A percentile compares a stretch with the other conserved stretches of the same genome.
Conservation (phyloP, 1,284 basidiomycete species). For the Marasmius sp. region DNA sequence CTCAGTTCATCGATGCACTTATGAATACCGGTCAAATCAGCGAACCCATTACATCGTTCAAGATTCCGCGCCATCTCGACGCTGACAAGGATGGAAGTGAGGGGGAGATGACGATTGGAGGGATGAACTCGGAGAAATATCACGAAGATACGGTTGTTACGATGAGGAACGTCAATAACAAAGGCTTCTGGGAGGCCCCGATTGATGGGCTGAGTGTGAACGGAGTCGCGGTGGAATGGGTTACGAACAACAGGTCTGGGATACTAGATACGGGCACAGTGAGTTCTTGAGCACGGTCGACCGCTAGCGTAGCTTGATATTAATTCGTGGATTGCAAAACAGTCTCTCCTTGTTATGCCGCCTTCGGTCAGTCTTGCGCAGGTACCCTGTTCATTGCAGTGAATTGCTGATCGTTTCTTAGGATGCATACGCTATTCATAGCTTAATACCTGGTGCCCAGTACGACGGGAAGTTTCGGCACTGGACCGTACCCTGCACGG, state of each 20-base stretch:
- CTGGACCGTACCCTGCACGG: conserved; percentile 78
- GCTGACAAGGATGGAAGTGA: not conserved
- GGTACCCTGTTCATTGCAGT: conserved; percentile 35
- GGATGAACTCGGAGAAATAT: conserved; percentile 64
- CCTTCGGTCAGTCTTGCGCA: conserved; percentile 18
- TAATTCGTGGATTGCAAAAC: not conserved
- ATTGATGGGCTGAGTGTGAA: conserved; percentile 56
- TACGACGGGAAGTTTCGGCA: conserved; percentile 46
- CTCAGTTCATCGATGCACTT: conserved; percentile 71
- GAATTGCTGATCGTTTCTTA: conserved; percentile 26
- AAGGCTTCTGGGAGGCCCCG: conserved; percentile 72
- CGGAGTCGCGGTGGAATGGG: conserved; percentile 45
- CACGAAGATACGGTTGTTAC: conserved; percentile 50
- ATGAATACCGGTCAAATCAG: conserved; percentile 54
- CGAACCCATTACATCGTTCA: conserved; percentile 72
- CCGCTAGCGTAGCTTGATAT: not conserved
- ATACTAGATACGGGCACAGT: conserved; percentile 77
- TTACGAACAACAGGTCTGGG: conserved; percentile 44
- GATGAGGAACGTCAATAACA: conserved; percentile 50
- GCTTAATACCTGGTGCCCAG: conserved; percentile 57
- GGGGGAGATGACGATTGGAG: conserved; percentile 78
- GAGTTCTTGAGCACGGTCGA: conserved; percentile 7
- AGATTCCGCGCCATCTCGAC: conserved; percentile 70
- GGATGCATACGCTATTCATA: conserved; percentile 57
- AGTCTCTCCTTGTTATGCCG: conserved; percentile 58